phyloP scores from a whole-genome alignment of 208 protist genomes.

The Trypanosoma congolense region DNA sequence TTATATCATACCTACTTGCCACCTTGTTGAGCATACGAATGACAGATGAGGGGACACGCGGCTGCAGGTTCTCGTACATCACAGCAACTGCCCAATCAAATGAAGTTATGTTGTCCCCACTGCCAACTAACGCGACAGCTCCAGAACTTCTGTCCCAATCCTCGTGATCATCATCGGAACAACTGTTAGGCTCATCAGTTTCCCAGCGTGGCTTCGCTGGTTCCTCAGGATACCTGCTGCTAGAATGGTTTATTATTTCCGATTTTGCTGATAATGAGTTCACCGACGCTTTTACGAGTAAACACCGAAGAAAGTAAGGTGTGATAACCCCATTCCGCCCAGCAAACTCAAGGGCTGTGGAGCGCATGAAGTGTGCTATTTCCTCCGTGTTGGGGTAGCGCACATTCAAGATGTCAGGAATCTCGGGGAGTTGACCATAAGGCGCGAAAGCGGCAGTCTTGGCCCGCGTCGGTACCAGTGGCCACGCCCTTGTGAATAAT shows the following conservation, averaged over 20 bases:
- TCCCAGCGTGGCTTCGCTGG: conserved; percentile 37
- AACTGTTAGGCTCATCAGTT: conserved; percentile 3
- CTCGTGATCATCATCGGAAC: conserved; percentile 16
- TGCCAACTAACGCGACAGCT: conserved; percentile 9
- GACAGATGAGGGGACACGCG: conserved; percentile 28
- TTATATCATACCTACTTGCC: conserved; percentile 45
- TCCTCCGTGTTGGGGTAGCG: conserved; percentile 34
- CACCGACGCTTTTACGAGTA: conserved; percentile 30
- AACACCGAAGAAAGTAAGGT: conserved; percentile 25
- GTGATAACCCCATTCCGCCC: conserved; percentile 20
- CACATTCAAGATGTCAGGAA: conserved; percentile 45
- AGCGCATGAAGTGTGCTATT: conserved; percentile 47
- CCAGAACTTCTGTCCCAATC: conserved; percentile 5
- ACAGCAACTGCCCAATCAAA: conserved; percentile 70
- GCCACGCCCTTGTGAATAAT: conserved; percentile 43
- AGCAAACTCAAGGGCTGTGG: conserved; percentile 31
- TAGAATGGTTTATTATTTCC: conserved; percentile 16
- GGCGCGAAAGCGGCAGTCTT: conserved; percentile 29
- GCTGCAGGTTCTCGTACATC: conserved; percentile 26
- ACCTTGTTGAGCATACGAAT: conserved; percentile 55
- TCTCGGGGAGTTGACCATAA: conserved; percentile 34
- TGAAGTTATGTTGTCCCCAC: conserved; percentile 27
- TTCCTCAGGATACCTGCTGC: conserved; percentile 14
- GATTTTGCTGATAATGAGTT: conserved; percentile 20
- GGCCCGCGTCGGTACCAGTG: conserved; percentile 21